phyloP scores from a whole-genome alignment of 2,329 filamentous ascomycete species.

The Venturia pyrina region DNA sequence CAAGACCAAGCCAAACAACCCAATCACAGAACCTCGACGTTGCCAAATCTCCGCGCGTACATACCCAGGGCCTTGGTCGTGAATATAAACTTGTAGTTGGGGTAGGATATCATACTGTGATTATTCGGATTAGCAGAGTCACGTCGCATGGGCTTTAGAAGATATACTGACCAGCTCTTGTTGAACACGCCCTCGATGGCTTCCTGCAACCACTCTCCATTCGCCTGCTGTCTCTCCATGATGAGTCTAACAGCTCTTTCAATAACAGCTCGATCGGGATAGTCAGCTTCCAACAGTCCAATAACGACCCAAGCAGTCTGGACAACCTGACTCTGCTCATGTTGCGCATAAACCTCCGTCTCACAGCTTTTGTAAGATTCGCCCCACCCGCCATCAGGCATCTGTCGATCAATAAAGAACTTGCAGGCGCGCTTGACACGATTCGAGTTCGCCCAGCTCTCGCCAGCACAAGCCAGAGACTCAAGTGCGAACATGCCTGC shows the following conservation, averaged over 20 bases:
- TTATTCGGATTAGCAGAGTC: slow-evolving; percentile 18
- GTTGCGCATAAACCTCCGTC: slow-evolving; percentile 62
- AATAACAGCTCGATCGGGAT: slow-evolving; percentile 63
- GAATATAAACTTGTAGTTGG: slow-evolving; percentile 98
- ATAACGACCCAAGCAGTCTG: slow-evolving; percentile 89
- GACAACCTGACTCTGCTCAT: slow-evolving; percentile 76
- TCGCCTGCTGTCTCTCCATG: slow-evolving; percentile 72
- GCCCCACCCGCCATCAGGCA: slow-evolving; percentile 88
- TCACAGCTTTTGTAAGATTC: slow-evolving; percentile 88
- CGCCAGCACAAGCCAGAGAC: slow-evolving; percentile 69
- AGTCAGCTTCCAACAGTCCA: slow-evolving; percentile 71
- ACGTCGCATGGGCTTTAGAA: background rate
- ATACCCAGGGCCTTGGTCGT: slow-evolving; percentile 88
- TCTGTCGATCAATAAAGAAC: slow-evolving; percentile 77
- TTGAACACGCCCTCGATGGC: slow-evolving; percentile 98
- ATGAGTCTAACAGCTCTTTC: slow-evolving; percentile 67
- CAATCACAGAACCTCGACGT: slow-evolving; percentile 42
- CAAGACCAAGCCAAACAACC: too few species aligned
- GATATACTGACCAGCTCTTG: slow-evolving; percentile 66
- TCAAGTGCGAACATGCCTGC: slow-evolving; percentile 94
- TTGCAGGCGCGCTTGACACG: slow-evolving; percentile 67
- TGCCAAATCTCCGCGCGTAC: slow-evolving; percentile 65
- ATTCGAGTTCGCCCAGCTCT: slow-evolving; percentile 66
- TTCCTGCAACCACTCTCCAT: slow-evolving; percentile 93
- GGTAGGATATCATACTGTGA: slow-evolving; percentile 87